Evolutionary conservation across 2,329 filamentous ascomycete genomes (phyloP).

Genomic region (Pseudocercospora crystallina): DNA sequence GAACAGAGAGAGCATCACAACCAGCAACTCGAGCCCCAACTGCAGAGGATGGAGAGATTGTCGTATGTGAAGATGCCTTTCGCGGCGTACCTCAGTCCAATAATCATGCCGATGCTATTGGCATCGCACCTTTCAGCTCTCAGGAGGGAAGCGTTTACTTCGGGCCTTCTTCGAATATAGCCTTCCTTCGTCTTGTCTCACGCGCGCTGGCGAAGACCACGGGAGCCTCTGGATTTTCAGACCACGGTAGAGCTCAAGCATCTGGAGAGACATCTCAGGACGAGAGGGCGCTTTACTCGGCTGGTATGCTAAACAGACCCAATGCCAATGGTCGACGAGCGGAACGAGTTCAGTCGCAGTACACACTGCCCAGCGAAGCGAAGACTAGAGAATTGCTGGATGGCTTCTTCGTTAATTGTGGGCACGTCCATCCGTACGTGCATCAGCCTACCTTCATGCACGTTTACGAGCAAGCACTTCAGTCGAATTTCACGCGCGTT

Average conservation of each 20-base stretch:
- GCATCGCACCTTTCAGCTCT: conserved; percentile 9
- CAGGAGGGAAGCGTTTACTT: conserved; percentile 10
- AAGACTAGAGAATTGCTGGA: conserved; percentile 2
- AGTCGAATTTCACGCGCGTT: not conserved
- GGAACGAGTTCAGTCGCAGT: not conserved
- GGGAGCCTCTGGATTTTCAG: not conserved
- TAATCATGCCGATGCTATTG: conserved; percentile 6
- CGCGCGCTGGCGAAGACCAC: conserved; percentile 5
- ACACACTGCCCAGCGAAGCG: conserved; percentile 4
- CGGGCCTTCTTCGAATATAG: conserved; percentile 18
- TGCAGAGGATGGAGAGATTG: conserved; percentile 3
- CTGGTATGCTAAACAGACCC: not conserved
- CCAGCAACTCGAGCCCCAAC: not conserved
- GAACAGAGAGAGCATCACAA: not conserved
- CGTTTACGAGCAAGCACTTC: conserved; percentile 5
- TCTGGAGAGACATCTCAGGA: not conserved
- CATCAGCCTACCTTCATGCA: conserved; percentile 11
- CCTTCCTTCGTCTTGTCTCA: conserved; percentile 13
- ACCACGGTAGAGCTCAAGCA: not conserved
- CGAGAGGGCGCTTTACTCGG: not conserved
- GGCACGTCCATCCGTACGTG: conserved; percentile 6
- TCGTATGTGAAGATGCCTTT: conserved; percentile 4
- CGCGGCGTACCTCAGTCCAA: not conserved
- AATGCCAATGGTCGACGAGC: not conserved
- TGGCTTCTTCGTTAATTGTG: conserved; percentile 8